These are phyloP conservation scores for Pholiota molesta DNA, from an alignment of 768 basidiomycete genomes.

Conservation along the genomic window DNA sequence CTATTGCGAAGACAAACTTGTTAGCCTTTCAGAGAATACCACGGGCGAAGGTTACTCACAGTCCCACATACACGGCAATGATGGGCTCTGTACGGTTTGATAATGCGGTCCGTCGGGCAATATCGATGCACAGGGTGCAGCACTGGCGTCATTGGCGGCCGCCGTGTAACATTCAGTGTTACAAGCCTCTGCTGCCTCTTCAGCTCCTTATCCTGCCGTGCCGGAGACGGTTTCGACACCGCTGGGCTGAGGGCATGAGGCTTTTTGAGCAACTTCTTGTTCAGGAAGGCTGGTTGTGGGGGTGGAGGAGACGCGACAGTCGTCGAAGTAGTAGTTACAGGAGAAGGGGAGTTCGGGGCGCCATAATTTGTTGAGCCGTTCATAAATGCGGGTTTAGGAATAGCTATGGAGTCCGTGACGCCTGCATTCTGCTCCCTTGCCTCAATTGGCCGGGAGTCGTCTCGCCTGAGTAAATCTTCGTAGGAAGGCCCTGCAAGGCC, in stretches of 20 bases:
- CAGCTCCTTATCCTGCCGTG: conserved; percentile 1
- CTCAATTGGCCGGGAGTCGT: not conserved
- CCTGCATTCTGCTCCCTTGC: not conserved
- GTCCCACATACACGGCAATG: conserved; percentile 86
- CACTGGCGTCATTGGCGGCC: conserved; percentile 41
- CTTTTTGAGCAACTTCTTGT: not conserved
- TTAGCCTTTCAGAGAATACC: not conserved
- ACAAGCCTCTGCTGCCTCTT: conserved; percentile 11
- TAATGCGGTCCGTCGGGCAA: conserved; percentile 60
- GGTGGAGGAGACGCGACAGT: not conserved
- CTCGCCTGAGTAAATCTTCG: conserved; percentile 33
- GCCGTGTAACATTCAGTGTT: conserved; percentile 30
- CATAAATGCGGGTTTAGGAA: not conserved
- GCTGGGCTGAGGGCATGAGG: not conserved
- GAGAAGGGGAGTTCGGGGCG: not conserved
- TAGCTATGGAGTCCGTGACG: not conserved
- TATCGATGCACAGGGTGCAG: conserved; percentile 69
- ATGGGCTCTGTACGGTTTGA: conserved; percentile 78
- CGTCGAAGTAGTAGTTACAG: not conserved
- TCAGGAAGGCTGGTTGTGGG: not conserved
- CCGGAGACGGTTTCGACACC: conserved; percentile 2
- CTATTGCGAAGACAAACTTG: conserved; percentile 34
- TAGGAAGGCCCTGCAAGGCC: conserved; percentile 46
- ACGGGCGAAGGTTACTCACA: conserved; percentile 42
- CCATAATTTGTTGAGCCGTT: not conserved